Evolutionary conservation across 2,329 filamentous ascomycete species (phyloP), one percentile per base, ranked within the genome.

Genomic region (Fusarium ambrosium): DNA sequence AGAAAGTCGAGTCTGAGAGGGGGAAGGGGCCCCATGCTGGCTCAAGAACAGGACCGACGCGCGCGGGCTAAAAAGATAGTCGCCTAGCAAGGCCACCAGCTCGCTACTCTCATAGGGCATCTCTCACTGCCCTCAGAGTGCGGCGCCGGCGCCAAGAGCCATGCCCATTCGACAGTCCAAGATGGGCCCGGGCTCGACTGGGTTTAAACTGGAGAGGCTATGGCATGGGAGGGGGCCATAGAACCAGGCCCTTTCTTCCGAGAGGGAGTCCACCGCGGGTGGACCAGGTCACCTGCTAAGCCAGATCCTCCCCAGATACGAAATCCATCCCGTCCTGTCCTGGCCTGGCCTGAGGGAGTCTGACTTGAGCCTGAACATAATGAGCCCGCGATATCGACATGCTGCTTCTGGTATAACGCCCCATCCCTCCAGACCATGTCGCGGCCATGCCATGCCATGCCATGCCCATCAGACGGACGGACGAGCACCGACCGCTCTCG

Each of bases 261-360:
- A 75, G 24, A 69, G 64, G 71, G 64, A 67, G 70, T 63, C 76
- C 73, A 78, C 72, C 14, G 11, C 68, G 37, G 51, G 73, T 77
- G 68, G 74, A 64, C 71, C 72, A 29, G 75, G 77, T 79, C 75
- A 79, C 73, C 75, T 77, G 77, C 76, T 78, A 69, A 71, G 60
- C 70, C 72, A 77, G 75, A 78, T 78, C 71, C 76, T 75, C 76
- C 77, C 77, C 75, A 75, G 73, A 77, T 72, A 74, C 74, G 63
- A 76, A 75, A 71, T 70, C 71, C 64, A 70, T 70, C 69, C 64
- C 66, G 59, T 64, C 67, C 68, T 69, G 69, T 32, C 29, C 32
- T 32, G 32, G 61, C 56, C 59, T 58, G 67, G 61, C 56, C 59
- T 58, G 67, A 20, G 18, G 36, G 53, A 37, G 68, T 37, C 53